These are phyloP conservation scores for Sordariomycetes sp. DNA, from an alignment of 2,329 filamentous ascomycete genomes.

Conservation along the genomic window DNA sequence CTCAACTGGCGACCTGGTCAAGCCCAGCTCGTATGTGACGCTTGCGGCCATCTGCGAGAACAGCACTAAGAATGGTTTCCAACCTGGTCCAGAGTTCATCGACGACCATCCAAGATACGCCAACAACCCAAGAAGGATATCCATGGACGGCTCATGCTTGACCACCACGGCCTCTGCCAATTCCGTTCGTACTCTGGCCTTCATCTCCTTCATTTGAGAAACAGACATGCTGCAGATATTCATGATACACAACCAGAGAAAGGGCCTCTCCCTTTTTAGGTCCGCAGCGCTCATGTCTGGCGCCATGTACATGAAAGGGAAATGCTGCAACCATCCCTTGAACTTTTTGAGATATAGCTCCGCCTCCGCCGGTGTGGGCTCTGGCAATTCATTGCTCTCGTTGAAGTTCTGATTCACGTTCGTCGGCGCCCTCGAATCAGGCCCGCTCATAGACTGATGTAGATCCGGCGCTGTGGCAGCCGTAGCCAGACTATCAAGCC, in stretches of 20 bases:
- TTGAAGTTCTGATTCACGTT: slow-evolving; percentile 3
- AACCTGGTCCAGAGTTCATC: slow-evolving; percentile 19
- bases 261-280: slow-evolving; percentile 32
- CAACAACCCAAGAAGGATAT: slow-evolving; percentile 42
- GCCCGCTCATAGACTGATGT: slow-evolving; percentile 4
- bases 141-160: slow-evolving; percentile 38
- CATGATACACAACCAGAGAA: slow-evolving; percentile 40
- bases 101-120: slow-evolving; percentile 35
- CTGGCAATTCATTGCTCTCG: slow-evolving; percentile 9
- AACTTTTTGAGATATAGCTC: slow-evolving; percentile 31
- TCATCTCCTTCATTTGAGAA: slow-evolving; percentile 26
- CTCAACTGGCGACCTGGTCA: slow-evolving; percentile 27
- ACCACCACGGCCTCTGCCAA: slow-evolving; percentile 36
- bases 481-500: slow-evolving; percentile 25
- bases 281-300: slow-evolving; percentile 22
- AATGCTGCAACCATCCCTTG: slow-evolving; percentile 27
- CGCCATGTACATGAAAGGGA: slow-evolving; percentile 35
- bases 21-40: slow-evolving; percentile 34
- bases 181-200: slow-evolving; percentile 30
- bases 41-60: slow-evolving; percentile 31
- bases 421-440: neutral
- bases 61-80: slow-evolving; percentile 33
- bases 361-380: slow-evolving; percentile 24
- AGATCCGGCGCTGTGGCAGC: slow-evolving; percentile 22
- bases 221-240: slow-evolving; percentile 32